These are phyloP conservation scores for Arthonia radiata DNA, from an alignment of 495 filamentous ascomycete genomes.

Conservation along the genomic window DNA sequence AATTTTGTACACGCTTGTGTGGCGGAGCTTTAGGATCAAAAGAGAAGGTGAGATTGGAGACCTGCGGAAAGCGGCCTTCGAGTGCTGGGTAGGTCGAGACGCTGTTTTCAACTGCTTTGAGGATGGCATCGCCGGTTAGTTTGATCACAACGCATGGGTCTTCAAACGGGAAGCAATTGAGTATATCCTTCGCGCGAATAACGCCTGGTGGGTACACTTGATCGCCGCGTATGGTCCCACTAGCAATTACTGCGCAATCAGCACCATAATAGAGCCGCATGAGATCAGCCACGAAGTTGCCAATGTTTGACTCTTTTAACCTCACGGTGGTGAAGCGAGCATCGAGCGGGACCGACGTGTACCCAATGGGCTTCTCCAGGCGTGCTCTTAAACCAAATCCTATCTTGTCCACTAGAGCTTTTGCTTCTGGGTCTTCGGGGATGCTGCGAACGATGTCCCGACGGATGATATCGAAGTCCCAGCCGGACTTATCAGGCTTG, in stretches of 20 bases:
- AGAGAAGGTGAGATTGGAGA: conserved; percentile 51
- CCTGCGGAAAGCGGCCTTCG: conserved; percentile 61
- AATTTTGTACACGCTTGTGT: conserved; percentile 36
- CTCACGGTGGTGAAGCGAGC: conserved; percentile 67
- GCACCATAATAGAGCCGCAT: conserved; percentile 61
- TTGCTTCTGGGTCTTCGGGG: conserved; percentile 29
- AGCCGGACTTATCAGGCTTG: conserved; percentile 23
- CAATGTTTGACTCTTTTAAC: conserved; percentile 51
- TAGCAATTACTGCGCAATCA: conserved; percentile 65
- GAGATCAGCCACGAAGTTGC: conserved; percentile 75
- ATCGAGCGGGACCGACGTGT: conserved; percentile 55
- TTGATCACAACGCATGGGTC: conserved; percentile 65
- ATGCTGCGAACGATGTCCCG: conserved; percentile 45
- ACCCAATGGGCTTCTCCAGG: conserved; percentile 62
- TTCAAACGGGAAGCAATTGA: conserved; percentile 74
- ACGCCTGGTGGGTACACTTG: conserved; percentile 68
- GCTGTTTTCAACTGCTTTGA: conserved; percentile 59
- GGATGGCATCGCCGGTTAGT: conserved; percentile 36
- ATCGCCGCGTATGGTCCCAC: conserved; percentile 74
- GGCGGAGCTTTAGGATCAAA: conserved; percentile 35
- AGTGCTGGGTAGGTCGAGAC: conserved; percentile 57
- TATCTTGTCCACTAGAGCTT: conserved; percentile 34
- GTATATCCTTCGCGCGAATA: conserved; percentile 47
- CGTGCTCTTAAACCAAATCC: conserved; percentile 46
- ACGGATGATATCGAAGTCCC: conserved; percentile 57